These are phyloP conservation scores for Vanrija humicola DNA, from an alignment of 1,284 basidiomycete species.

Conservation along the genomic window DNA sequence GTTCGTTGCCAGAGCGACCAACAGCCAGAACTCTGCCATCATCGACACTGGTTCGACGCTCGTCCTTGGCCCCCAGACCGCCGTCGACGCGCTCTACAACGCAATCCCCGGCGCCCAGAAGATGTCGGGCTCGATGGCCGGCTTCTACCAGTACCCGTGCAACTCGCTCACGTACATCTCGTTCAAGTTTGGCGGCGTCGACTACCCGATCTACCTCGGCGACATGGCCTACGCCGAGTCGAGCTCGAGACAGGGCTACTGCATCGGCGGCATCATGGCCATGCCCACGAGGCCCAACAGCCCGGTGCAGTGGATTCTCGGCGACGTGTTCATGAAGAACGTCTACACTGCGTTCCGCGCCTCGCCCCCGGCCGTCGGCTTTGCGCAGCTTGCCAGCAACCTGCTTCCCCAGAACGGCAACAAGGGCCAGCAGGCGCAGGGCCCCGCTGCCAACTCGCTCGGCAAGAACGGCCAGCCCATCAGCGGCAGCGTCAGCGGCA, in stretches of 20 bases:
- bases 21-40: slow-evolving; percentile 24
- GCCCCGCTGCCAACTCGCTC: too few relatives aligned
- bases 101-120: background rate
- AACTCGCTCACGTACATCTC: background rate
- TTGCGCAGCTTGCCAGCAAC: slow-evolving; percentile 39
- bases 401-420: too few relatives aligned
- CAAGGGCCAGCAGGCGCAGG: too few relatives aligned
- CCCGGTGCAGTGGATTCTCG: slow-evolving; percentile 70
- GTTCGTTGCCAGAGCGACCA: background rate
- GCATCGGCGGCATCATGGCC: background rate
- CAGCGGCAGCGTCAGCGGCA: too few relatives aligned
- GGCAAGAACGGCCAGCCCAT: too few relatives aligned
- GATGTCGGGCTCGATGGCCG: background rate
- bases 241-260: slow-evolving; percentile 60
- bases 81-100: slow-evolving; percentile 62
- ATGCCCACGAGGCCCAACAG: background rate
- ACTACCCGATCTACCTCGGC: slow-evolving; percentile 3
- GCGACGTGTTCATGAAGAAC: slow-evolving; percentile 84
- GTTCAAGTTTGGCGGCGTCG: slow-evolving; percentile 8
- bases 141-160: background rate
- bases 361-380: slow-evolving; percentile 50
- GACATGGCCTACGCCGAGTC: slow-evolving; percentile 59
- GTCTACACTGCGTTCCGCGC: slow-evolving; percentile 52
- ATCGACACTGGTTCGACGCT: slow-evolving; percentile 79
- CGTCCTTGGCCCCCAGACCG: slow-evolving; percentile 68